Percentiles rank a stretch among this genome's conserved stretches.
Conservation (phyloP, 495 filamentous ascomycete species). For the Hypoxylon subgilvum region DNA sequence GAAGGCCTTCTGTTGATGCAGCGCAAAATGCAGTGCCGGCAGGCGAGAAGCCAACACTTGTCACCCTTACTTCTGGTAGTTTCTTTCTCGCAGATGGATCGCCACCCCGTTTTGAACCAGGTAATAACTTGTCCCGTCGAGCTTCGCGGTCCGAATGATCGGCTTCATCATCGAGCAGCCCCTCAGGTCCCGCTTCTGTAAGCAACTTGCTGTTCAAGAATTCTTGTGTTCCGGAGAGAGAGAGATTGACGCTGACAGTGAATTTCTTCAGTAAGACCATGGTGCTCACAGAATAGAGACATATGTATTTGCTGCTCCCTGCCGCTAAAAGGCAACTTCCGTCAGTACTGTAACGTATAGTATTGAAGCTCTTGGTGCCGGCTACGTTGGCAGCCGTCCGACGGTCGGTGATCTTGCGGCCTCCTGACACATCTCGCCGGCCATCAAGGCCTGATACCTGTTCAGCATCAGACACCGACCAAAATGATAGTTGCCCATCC, state of each 20-base stretch:
- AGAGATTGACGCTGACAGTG: conserved; percentile 91
- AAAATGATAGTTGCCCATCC: conserved; percentile 93
- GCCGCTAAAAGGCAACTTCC: conserved; percentile 87
- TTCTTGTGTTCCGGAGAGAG: conserved; percentile 93
- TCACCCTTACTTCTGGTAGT: conserved; percentile 84
- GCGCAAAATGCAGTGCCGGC: conserved; percentile 91
- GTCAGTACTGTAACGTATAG: conserved; percentile 87
- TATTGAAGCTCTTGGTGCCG: conserved; percentile 87
- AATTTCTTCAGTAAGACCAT: conserved; percentile 92
- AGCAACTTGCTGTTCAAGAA: conserved; percentile 89
- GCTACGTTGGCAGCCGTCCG: conserved; percentile 87
- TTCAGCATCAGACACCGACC: conserved; percentile 85
- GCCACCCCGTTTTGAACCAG: conserved; percentile 79
- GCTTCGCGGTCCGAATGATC: conserved; percentile 89
- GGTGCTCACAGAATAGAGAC: conserved; percentile 87
- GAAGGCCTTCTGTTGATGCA: conserved; percentile 88
- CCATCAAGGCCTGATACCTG: conserved; percentile 84
- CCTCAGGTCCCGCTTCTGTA: conserved; percentile 86
- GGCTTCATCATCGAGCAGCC: conserved; percentile 81
- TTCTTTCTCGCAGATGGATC: conserved; percentile 78
- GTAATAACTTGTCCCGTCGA: conserved; percentile 81
- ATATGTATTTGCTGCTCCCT: conserved; percentile 97
- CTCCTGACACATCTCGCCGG: conserved; percentile 89
- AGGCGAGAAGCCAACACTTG: conserved; percentile 83
- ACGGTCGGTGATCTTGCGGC: conserved; percentile 83